Conservation (phyloP, 495 filamentous ascomycete species). For the Penicillium pancosmium region DNA sequence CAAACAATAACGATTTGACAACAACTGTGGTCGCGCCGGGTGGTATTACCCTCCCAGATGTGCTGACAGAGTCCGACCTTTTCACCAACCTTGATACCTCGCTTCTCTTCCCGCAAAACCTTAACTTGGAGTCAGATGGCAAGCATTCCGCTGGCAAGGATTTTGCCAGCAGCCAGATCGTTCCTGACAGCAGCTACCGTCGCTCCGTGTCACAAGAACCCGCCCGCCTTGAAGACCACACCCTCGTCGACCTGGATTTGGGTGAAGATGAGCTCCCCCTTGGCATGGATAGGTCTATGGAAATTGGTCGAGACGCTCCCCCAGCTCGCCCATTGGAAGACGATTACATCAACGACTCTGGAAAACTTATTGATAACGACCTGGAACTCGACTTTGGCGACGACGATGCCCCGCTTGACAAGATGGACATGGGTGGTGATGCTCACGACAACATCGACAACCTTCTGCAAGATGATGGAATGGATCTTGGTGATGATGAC, state of each 20-base stretch:
- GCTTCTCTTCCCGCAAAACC: slow-evolving; percentile 69
- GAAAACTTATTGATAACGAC: slow-evolving; percentile 50
- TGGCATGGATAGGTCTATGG: slow-evolving; percentile 65
- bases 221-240: slow-evolving; percentile 51
- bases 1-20: slow-evolving; percentile 79
- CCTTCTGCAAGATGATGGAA: slow-evolving; percentile 40
- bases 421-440: slow-evolving; percentile 40
- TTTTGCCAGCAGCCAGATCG: slow-evolving; percentile 70
- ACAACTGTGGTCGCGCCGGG: slow-evolving; percentile 66
- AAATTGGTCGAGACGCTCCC: slow-evolving; percentile 82
- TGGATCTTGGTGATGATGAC: slow-evolving; percentile 52
- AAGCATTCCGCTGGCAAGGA: slow-evolving; percentile 58
- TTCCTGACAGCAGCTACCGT: slow-evolving; percentile 63
- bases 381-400: slow-evolving; percentile 57
- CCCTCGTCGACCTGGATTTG: slow-evolving; percentile 53
- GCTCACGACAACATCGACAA: slow-evolving; percentile 37
- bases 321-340: slow-evolving; percentile 66
- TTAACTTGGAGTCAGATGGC: slow-evolving; percentile 58
- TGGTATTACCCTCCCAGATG: slow-evolving; percentile 80
- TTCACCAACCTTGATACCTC: slow-evolving; percentile 75
- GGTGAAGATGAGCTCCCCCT: slow-evolving; percentile 53
- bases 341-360: slow-evolving; percentile 70
- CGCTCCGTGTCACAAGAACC: slow-evolving; percentile 54
- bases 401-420: slow-evolving; percentile 49
- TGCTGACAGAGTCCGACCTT: slow-evolving; percentile 85